A percentile compares a stretch with the other conserved stretches of the same genome.
Conservation (phyloP, 192 early-diverging fungal genomes). For the Backusella tuberculispora region DNA sequence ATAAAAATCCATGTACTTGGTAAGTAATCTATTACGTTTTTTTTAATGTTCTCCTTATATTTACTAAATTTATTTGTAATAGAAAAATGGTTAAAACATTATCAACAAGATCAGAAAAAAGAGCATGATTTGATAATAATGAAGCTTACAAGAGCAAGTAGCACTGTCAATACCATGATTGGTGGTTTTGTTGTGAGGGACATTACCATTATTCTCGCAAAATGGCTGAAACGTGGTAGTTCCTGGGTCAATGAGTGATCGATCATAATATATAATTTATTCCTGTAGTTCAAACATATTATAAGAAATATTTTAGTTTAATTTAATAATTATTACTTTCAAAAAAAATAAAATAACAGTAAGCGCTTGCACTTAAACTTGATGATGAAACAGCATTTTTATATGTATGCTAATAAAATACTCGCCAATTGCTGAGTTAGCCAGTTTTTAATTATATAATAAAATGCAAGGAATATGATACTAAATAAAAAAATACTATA, state of each 20-base stretch:
- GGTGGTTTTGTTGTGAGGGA: slow-evolving; percentile 36
- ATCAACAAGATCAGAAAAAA: neutral
- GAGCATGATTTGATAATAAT: slow-evolving; percentile 7
- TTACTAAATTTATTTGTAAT: neutral
- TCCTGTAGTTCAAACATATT: neutral
- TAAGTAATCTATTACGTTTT: slow-evolving; percentile 7
- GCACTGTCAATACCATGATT: slow-evolving; percentile 20
- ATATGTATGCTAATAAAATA: too few species aligned
- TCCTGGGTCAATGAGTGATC: slow-evolving; percentile 33
- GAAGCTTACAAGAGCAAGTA: slow-evolving; percentile 22
- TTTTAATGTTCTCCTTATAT: neutral
- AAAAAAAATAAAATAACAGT: neutral
- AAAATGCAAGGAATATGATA: too few species aligned
- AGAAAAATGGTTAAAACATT: slow-evolving; percentile 35
- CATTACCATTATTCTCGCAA: slow-evolving; percentile 26
- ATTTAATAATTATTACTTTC: neutral
- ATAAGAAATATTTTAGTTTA: neutral
- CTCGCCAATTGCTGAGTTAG: too few species aligned
- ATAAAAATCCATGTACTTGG: slow-evolving; percentile 32
- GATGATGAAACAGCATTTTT: too few species aligned
- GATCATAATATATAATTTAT: neutral
- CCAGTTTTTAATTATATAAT: too few species aligned
- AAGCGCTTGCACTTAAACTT: too few species aligned
- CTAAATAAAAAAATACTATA: too few species aligned
- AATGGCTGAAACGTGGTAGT: slow-evolving; percentile 37